phyloP scores from a whole-genome alignment of 768 basidiomycete genomes.

The Imleria badia region DNA sequence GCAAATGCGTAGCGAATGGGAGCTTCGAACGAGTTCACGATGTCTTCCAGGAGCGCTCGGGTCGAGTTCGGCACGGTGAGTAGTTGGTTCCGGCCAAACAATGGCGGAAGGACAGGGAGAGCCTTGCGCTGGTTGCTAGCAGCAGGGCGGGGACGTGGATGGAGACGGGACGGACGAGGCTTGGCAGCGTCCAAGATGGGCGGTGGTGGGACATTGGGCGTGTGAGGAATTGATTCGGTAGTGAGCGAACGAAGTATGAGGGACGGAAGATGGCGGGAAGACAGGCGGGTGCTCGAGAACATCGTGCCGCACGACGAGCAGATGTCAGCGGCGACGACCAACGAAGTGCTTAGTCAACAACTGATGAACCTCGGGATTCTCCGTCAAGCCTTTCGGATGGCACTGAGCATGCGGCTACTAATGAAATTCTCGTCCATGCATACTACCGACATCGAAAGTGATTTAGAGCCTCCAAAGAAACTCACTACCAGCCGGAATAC shows the following conservation, averaged over 20 bases:
- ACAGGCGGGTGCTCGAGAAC: constrained; percentile 19
- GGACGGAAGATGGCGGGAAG: constrained; percentile 12
- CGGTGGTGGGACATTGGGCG: constrained; percentile 29
- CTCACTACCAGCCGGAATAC: too few relatives aligned
- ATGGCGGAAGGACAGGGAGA: constrained; percentile 60
- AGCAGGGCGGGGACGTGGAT: constrained; percentile 43
- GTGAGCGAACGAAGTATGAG: constrained; percentile 21
- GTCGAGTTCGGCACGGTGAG: constrained; percentile 78
- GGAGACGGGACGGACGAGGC: constrained; percentile 37
- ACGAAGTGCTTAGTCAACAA: too few relatives aligned
- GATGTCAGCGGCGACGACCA: background rate
- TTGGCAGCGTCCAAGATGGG: constrained; percentile 29
- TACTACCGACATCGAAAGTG: too few relatives aligned
- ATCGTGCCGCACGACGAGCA: constrained; percentile 22
- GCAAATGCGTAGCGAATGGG: constrained; percentile 97
- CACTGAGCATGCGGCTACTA: too few relatives aligned
- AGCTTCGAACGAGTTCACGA: constrained; percentile 79
- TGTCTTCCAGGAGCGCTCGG: constrained; percentile 73
- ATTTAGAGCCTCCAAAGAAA: too few relatives aligned
- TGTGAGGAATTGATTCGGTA: constrained; percentile 29
- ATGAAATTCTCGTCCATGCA: too few relatives aligned
- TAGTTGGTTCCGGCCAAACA: constrained; percentile 80
- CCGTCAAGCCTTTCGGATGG: too few relatives aligned
- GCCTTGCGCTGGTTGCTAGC: constrained; percentile 25
- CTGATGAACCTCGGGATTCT: too few relatives aligned